A percentile compares a stretch with the other conserved stretches of the same genome.
These are phyloP conservation scores for Priceomyces carsonii DNA, from an alignment of 805 yeast genomes.

Conservation along the genomic window DNA sequence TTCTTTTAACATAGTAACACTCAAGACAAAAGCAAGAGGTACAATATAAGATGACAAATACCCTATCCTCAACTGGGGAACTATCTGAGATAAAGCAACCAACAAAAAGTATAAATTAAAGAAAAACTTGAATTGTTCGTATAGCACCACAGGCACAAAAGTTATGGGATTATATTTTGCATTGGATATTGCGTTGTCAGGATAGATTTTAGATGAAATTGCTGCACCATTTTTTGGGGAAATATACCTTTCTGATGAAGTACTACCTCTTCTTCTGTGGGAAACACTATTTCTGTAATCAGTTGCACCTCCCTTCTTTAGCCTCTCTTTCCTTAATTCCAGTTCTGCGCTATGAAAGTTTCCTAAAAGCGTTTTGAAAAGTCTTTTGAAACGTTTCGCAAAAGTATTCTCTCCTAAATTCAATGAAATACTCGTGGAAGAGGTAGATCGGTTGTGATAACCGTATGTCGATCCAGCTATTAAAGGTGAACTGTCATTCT, in stretches of 20 bases:
- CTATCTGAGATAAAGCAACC: slow-evolving; percentile 90
- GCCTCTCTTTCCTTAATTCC: slow-evolving; percentile 26
- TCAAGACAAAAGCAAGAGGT: slow-evolving; percentile 88
- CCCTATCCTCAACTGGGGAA: slow-evolving; percentile 90
- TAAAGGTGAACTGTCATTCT: slow-evolving; percentile 31
- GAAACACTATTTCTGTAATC: slow-evolving; percentile 15
- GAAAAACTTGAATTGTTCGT: slow-evolving; percentile 96
- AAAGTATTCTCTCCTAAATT: slow-evolving; percentile 12
- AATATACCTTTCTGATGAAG: slow-evolving; percentile 34
- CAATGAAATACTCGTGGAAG: slow-evolving; percentile 20
- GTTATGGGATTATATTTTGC: slow-evolving; percentile 91
- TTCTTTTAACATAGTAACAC: slow-evolving; percentile 93
- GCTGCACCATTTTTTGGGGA: slow-evolving; percentile 31
- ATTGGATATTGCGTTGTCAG: slow-evolving; percentile 84
- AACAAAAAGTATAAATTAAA: slow-evolving; percentile 88
- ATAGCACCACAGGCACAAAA: slow-evolving; percentile 84
- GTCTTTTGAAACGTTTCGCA: slow-evolving; percentile 9
- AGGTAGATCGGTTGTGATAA: slow-evolving; percentile 18
- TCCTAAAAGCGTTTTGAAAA: slow-evolving; percentile 11
- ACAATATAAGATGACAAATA: slow-evolving; percentile 90
- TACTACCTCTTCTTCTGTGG: slow-evolving; percentile 20
- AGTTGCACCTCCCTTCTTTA: slow-evolving; percentile 12
- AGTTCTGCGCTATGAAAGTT: slow-evolving; percentile 25
- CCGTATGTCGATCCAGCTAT: slow-evolving; percentile 19
- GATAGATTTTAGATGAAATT: slow-evolving; percentile 26